Base-by-base conservation (phyloP, 352 stramenopile species). In the Phytophthora foliorum region DNA sequence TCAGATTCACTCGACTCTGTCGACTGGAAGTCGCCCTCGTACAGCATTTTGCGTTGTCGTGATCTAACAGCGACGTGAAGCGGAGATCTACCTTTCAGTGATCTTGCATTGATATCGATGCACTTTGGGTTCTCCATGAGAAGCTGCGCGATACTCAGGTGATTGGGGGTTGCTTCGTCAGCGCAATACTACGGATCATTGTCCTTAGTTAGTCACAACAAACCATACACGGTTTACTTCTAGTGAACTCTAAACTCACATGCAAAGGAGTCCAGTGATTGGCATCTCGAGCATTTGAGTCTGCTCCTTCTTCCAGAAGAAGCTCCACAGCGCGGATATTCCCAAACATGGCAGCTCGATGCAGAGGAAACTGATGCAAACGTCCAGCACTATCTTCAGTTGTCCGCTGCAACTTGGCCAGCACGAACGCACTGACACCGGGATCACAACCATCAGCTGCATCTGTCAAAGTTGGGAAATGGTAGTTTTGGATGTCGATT, bases 211-310 rank as follows among this genome's bases (percentile, higher is more conserved):
- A 57, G n/a, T 58, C 10, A 52, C 9, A 17, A n/a, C 45, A 16
- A 3, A 29, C 25, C 29, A 34, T 14, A 34, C 29, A 8, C 13
- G 24, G 7, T 11, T 44, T 14, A 16, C 9, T 38, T n/a, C 16
- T 21, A 29, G 54, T 0, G 10, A 27, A 66, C 19, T 29, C 3
- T 27, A 2, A 42, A 81, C 77, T 19, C 49, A 90, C 82, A 64
- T 93, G 85, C 9, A 93, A 58, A 29, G 74, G 59, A 1, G 81
- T 90, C 85, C 85, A 93, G 1, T 72, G 80, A 22, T 91, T 87
- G 1, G 67, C 59, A 63, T 93, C 85, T 52, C 67, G 70, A n/a
- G 63, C 67, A 21, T 71, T 74, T 2, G 80, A 59, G 10, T 81
- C 67, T 13, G 63, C 57, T 17, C 72, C 78, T 60, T 78, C 58